Evolutionary conservation across 169 alveolate genomes (phyloP).

Genomic region (Blepharisma undulans): DNA sequence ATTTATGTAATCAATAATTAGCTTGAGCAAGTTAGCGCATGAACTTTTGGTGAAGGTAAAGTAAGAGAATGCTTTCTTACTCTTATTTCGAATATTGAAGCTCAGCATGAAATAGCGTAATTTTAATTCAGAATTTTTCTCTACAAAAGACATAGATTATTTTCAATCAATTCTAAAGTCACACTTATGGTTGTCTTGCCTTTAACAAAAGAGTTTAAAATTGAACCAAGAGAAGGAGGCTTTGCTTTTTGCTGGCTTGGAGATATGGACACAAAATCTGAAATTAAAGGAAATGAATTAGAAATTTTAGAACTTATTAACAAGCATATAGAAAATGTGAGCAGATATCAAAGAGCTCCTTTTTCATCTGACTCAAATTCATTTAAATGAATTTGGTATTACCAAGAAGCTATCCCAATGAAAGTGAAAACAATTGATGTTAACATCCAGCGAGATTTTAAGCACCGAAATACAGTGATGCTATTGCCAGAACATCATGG

Average conservation of each 20-base stretch:
- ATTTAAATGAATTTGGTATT: constrained; percentile 20
- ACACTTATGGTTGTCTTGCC: not conserved
- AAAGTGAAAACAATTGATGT: not conserved
- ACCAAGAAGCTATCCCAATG: constrained; percentile 21
- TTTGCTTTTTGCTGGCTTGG: constrained; percentile 32
- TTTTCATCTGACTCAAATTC: not conserved
- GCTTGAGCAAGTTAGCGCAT: not conserved
- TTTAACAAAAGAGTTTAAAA: not conserved
- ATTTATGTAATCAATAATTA: not conserved
- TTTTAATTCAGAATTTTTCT: not conserved
- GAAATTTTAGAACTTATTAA: not conserved
- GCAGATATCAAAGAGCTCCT: constrained; percentile 12
- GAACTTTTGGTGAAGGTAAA: not conserved
- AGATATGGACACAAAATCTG: not conserved
- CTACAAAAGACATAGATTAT: not conserved
- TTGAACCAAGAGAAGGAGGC: not conserved
- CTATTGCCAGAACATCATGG: constrained; percentile 16
- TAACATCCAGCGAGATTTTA: not conserved
- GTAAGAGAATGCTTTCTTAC: not conserved
- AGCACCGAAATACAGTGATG: not conserved
- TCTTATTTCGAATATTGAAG: not conserved
- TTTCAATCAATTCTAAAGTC: not conserved
- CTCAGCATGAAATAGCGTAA: constrained; percentile 3
- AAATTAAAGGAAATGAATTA: not conserved
- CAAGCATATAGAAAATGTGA: not conserved